Evolutionary conservation across 768 basidiomycete species (phyloP).

Genomic region (Cyathus striatus): DNA sequence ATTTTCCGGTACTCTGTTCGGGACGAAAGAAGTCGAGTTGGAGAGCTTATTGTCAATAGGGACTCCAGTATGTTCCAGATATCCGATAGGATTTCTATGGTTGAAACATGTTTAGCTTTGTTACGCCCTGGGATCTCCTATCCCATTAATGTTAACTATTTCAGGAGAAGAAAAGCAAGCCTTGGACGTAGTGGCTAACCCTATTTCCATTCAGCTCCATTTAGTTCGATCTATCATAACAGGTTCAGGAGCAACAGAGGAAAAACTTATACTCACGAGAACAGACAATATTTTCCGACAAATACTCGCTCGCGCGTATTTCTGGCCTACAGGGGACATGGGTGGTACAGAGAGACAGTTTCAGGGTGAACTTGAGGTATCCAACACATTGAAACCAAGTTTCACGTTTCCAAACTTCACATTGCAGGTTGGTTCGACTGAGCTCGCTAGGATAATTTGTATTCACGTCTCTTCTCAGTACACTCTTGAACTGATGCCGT

Average conservation of each 20-base stretch:
- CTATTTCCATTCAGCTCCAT: constrained; percentile 32
- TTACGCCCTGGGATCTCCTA: constrained; percentile 44
- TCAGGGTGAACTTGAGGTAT: constrained; percentile 48
- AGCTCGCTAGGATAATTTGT: background rate
- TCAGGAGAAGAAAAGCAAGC: constrained; percentile 38
- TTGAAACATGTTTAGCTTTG: constrained; percentile 29
- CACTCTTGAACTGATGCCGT: constrained; percentile 34
- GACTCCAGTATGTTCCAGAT: constrained; percentile 30
- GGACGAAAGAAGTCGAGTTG: constrained; percentile 22
- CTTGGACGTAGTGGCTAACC: constrained; percentile 41
- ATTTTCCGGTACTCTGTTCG: constrained; percentile 28
- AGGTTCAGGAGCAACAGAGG: constrained; percentile 41
- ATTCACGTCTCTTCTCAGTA: constrained; percentile 28
- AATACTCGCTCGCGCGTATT: constrained; percentile 36
- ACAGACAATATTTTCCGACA: constrained; percentile 44
- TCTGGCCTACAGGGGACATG: constrained; percentile 42
- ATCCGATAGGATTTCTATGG: background rate
- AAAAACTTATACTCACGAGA: constrained; percentile 25
- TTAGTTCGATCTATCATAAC: constrained; percentile 43
- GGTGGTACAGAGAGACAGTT: constrained; percentile 21
- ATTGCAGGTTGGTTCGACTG: constrained; percentile 33
- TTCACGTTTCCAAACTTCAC: constrained; percentile 37
- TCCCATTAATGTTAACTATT: constrained; percentile 47
- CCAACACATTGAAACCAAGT: constrained; percentile 35
- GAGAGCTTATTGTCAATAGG: constrained; percentile 44